phyloP scores from a whole-genome alignment of 768 basidiomycete genomes.

The Kwoniella sp. region DNA sequence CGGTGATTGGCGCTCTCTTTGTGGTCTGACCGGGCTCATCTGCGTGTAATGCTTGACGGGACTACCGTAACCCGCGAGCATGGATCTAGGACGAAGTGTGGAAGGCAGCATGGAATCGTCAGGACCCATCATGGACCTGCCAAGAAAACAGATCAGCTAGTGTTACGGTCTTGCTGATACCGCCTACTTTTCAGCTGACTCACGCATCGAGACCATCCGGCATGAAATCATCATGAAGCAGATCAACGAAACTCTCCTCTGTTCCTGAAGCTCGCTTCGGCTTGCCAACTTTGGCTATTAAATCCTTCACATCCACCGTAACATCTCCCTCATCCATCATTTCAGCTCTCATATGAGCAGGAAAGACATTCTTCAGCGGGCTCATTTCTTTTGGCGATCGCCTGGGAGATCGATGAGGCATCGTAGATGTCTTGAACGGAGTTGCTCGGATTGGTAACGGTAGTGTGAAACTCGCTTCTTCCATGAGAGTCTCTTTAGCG shows the following conservation, averaged over 20 bases:
- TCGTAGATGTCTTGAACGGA: background rate
- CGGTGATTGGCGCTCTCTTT: background rate
- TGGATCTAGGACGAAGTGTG: conserved; percentile 11
- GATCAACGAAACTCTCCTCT: conserved; percentile 48
- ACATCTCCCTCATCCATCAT: conserved; percentile 20
- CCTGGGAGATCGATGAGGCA: conserved; percentile 6
- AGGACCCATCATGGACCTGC: conserved; percentile 23
- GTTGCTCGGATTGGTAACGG: conserved; percentile 4
- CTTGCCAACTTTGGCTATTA: conserved; percentile 39
- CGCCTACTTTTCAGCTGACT: conserved; percentile 18
- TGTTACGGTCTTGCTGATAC: no score
- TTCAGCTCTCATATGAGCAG: background rate
- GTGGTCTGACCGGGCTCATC: conserved; percentile 4
- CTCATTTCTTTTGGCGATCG: conserved; percentile 11
- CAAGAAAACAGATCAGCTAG: no score
- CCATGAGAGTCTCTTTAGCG: conserved; percentile 6
- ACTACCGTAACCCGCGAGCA: background rate
- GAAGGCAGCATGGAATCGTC: conserved; percentile 28
- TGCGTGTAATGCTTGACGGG: background rate
- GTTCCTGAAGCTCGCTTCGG: conserved; percentile 37
- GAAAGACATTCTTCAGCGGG: conserved; percentile 7
- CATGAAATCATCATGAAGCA: conserved; percentile 29
- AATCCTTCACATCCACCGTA: conserved; percentile 39
- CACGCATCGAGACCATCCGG: conserved; percentile 36
- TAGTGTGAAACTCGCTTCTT: conserved; percentile 10